Conservation (phyloP, 768 basidiomycete species). For the Neoboletus brunneissimus region DNA sequence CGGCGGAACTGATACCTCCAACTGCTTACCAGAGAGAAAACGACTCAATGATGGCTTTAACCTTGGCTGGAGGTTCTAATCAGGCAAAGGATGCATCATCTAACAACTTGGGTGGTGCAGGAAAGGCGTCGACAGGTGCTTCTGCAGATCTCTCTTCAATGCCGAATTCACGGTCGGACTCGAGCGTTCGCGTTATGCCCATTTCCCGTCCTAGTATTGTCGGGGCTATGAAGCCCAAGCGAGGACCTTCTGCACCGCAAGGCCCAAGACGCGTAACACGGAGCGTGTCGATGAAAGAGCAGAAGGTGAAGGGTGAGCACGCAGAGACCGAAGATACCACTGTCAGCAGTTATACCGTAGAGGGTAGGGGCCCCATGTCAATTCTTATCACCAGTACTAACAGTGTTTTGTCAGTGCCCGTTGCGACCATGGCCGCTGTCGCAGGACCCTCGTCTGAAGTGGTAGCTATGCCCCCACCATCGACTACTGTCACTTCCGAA, state of each 20-base stretch:
- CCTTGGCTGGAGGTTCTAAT: background rate
- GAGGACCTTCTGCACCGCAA: conserved; percentile 8
- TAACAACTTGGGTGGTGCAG: background rate
- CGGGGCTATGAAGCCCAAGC: conserved; percentile 17
- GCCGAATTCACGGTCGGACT: background rate
- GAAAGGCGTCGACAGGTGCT: background rate
- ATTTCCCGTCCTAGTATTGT: conserved; percentile 1
- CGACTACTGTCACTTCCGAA: background rate
- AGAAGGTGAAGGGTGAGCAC: conserved; percentile 3
- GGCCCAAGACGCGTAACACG: conserved; percentile 26
- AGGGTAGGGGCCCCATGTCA: background rate
- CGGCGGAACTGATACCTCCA: conserved; percentile 3
- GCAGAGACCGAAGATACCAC: background rate
- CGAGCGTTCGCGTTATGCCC: background rate
- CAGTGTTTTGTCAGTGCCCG: background rate
- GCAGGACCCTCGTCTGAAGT: background rate
- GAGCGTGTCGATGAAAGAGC: conserved; percentile 28
- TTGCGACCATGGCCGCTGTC: background rate
- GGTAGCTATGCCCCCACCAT: background rate
- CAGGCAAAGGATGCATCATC: background rate
- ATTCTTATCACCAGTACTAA: conserved; percentile 2
- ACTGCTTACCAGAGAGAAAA: background rate
- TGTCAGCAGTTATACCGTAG: background rate
- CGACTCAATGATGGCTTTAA: background rate
- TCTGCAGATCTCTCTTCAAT: background rate